These are phyloP conservation scores for Chaetomiaceae sp. DNA, from an alignment of 2,329 filamentous ascomycete species.

Conservation along the genomic window DNA sequence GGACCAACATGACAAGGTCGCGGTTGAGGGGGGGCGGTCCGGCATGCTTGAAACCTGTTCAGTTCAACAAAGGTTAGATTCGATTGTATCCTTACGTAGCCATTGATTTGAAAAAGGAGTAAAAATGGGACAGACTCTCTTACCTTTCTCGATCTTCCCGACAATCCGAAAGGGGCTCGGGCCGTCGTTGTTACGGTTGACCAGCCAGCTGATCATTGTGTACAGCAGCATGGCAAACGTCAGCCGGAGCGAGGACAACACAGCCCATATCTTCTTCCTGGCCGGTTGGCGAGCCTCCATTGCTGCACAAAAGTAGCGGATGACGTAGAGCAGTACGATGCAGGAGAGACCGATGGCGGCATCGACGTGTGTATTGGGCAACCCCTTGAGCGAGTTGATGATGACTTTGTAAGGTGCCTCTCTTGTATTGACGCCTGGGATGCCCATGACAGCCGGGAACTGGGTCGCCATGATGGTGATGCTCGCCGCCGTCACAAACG, in stretches of 20 bases:
- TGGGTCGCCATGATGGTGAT: conserved; percentile 48
- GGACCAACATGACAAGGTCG: conserved; percentile 51
- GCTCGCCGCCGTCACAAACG: conserved; percentile 51
- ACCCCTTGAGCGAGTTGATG: conserved; percentile 45
- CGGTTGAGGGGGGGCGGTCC: conserved; percentile 45
- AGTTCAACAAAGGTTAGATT: no score
- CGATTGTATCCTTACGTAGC: no score
- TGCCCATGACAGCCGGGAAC: conserved; percentile 47
- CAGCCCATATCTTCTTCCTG: conserved; percentile 68
- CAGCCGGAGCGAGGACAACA: conserved; percentile 70
- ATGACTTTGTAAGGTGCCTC: conserved; percentile 45
- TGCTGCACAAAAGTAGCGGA: conserved; percentile 62
- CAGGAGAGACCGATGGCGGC: conserved; percentile 68
- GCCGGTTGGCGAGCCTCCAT: conserved; percentile 49
- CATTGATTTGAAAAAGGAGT: no score
- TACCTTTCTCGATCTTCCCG: conserved; percentile 1
- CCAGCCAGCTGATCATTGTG: conserved; percentile 68
- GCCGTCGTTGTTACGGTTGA: conserved; percentile 52
- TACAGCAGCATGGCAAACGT: conserved; percentile 76
- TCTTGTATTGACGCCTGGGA: conserved; percentile 46
- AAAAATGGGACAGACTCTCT: no score
- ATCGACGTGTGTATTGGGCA: conserved; percentile 53
- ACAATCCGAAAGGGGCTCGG: conserved; percentile 26
- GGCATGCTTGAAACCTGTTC: conserved; percentile 62
- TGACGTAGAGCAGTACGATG: conserved; percentile 61